Conservation (phyloP, 306 rosid species). For the Aeschynomene evenia region DNA sequence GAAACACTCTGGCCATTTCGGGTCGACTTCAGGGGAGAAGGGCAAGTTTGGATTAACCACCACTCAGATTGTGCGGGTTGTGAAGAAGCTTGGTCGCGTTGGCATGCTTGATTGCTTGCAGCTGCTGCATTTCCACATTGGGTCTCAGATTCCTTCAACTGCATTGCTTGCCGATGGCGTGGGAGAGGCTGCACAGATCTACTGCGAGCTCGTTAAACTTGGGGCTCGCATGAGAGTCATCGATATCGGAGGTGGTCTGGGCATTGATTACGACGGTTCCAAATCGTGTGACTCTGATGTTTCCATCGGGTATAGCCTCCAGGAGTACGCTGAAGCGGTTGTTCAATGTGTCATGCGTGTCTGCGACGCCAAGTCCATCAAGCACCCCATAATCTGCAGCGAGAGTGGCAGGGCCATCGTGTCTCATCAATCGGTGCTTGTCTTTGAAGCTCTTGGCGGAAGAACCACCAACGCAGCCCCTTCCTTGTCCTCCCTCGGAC, state of each 20-base stretch:
- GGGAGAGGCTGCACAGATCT: constrained; percentile 84
- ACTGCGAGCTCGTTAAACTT: constrained; percentile 80
- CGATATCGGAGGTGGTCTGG: constrained; percentile 90
- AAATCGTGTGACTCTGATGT: constrained; percentile 67
- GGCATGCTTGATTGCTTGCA: constrained; percentile 85
- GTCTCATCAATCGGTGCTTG: constrained; percentile 78
- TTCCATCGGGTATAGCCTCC: constrained; percentile 66
- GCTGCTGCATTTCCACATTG: constrained; percentile 85
- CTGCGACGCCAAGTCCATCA: constrained; percentile 60
- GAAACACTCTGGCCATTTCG: constrained; percentile 85
- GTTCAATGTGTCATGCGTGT: constrained; percentile 56
- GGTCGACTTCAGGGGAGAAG: constrained; percentile 85
- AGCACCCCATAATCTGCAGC: constrained; percentile 74
- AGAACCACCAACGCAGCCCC: constrained; percentile 28
- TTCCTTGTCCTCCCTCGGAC: constrained; percentile 39
- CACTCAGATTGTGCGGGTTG: constrained; percentile 63
- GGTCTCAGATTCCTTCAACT: constrained; percentile 82
- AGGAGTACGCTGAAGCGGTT: constrained; percentile 77
- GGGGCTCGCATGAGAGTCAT: constrained; percentile 79
- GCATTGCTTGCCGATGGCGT: constrained; percentile 69
- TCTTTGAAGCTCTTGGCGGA: constrained; percentile 68
- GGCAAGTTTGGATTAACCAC: constrained; percentile 88
- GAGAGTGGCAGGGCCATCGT: constrained; percentile 89
- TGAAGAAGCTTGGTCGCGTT: constrained; percentile 58
- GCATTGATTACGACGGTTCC: constrained; percentile 86